These are phyloP conservation scores for Aristolochia fimbriata DNA, from an alignment of 164 flowering plant genomes.

Conservation along the genomic window DNA sequence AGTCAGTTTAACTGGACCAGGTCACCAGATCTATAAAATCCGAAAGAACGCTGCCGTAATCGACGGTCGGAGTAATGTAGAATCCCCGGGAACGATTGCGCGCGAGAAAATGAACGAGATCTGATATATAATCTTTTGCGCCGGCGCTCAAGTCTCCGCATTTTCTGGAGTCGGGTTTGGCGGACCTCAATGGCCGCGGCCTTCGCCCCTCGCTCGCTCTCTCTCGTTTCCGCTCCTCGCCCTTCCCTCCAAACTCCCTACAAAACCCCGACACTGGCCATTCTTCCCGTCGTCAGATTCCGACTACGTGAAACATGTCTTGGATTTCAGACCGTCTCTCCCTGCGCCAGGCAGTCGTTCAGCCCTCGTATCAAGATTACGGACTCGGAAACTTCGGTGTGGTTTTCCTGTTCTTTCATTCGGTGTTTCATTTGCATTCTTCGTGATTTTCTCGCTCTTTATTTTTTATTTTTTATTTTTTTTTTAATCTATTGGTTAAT, in stretches of 20 bases:
- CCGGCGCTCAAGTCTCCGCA: background rate
- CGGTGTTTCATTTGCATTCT: too few species aligned
- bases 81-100: too few species aligned
- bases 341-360: background rate
- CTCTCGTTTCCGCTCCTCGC: conserved; percentile 5
- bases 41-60: too few species aligned
- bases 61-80: too few species aligned
- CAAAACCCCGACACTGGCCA: conserved; percentile 3
- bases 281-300: conserved; percentile 4
- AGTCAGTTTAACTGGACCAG: too few species aligned
- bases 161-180: background rate
- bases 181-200: conserved; percentile 8
- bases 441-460: too few species aligned
- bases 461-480: too few species aligned
- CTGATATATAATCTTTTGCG: too few species aligned
- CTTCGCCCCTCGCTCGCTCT: conserved; percentile 9
- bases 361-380: conserved; percentile 4
- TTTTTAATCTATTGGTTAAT: too few species aligned
- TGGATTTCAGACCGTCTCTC: background rate
- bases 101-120: too few species aligned
- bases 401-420: background rate
- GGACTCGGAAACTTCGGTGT: conserved; percentile 13
- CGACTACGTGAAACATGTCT: background rate
- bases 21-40: too few species aligned
- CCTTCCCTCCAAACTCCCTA: conserved; percentile 10